phyloP scores from a whole-genome alignment of 1,139 yeast species.

The Wickerhamiella pararugosa region DNA sequence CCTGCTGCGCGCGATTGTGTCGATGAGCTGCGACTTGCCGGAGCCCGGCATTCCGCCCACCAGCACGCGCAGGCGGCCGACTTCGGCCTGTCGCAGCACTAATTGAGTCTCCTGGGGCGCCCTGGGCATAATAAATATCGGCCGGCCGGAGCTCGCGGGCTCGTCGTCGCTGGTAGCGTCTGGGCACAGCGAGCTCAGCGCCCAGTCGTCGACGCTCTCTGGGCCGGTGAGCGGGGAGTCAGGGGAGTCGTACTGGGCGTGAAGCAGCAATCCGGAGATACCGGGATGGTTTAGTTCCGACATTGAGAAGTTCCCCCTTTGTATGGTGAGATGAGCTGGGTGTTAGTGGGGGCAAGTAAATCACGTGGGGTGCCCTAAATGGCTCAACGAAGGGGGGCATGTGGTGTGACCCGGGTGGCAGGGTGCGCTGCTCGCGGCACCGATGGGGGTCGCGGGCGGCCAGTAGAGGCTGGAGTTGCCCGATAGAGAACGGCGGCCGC shows the following conservation, averaged over 20 bases:
- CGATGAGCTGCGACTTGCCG: slow-evolving; percentile 10
- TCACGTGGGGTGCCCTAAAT: no score
- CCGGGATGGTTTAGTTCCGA: no score
- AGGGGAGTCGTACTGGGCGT: background rate
- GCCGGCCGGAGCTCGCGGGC: background rate
- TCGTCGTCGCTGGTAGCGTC: slow-evolving; percentile 5
- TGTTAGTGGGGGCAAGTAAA: no score
- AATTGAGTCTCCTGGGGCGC: slow-evolving; percentile 2
- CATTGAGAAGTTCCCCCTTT: no score
- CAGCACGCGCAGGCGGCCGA: slow-evolving; percentile 10
- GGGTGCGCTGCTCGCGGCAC: no score
- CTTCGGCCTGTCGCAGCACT: background rate
- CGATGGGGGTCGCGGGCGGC: no score
- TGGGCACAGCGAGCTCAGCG: slow-evolving; percentile 4
- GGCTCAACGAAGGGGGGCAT: no score
- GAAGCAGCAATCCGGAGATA: no score
- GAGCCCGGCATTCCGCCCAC: slow-evolving; percentile 7
- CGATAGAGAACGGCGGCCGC: no score
- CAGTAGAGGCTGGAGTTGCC: no score
- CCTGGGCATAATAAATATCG: slow-evolving; percentile 11
- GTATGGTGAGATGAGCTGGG: no score
- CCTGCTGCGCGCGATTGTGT: slow-evolving; percentile 2
- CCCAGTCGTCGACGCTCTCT: slow-evolving; percentile 7
- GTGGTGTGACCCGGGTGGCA: no score
- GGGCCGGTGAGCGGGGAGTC: slow-evolving; percentile 4